Percentiles rank a stretch among this genome's conserved stretches.
Conservation (phyloP, 257 asterid species). For the Buddleja alternifolia region DNA sequence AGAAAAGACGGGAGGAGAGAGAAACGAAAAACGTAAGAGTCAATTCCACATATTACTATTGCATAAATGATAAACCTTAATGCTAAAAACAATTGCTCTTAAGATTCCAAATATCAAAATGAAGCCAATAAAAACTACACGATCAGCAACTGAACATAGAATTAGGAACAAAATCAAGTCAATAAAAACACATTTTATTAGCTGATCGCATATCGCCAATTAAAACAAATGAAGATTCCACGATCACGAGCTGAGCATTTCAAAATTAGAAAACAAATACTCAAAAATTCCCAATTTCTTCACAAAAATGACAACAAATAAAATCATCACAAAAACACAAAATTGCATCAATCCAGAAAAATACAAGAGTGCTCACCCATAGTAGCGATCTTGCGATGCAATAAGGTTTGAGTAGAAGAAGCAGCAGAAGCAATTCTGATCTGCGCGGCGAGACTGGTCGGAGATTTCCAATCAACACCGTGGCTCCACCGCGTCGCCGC, state of each 20-base stretch:
- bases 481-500: constrained; percentile 89
- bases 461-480: constrained; percentile 89
- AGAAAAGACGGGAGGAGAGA: not conserved
- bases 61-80: not conserved
- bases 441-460: constrained; percentile 63
- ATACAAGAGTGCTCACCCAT: constrained; percentile 56
- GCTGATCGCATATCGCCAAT: constrained; percentile 6
- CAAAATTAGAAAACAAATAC: not conserved
- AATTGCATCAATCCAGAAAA: constrained; percentile 1
- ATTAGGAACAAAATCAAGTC: not conserved
- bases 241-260: not conserved
- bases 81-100: not conserved
- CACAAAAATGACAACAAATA: not conserved
- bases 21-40: not conserved
- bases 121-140: not conserved
- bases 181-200: not conserved
- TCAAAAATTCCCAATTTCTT: constrained; percentile 1
- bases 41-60: constrained; percentile 12
- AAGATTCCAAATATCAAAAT: not conserved
- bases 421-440: constrained; percentile 74
- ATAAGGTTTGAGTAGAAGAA: constrained; percentile 38
- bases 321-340: constrained; percentile 5
- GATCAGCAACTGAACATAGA: constrained; percentile 5
- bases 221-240: constrained; percentile 1
- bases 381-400: constrained; percentile 79